Base-by-base conservation (phyloP, 768 basidiomycete species). In the Kwoniella dendrophila region DNA sequence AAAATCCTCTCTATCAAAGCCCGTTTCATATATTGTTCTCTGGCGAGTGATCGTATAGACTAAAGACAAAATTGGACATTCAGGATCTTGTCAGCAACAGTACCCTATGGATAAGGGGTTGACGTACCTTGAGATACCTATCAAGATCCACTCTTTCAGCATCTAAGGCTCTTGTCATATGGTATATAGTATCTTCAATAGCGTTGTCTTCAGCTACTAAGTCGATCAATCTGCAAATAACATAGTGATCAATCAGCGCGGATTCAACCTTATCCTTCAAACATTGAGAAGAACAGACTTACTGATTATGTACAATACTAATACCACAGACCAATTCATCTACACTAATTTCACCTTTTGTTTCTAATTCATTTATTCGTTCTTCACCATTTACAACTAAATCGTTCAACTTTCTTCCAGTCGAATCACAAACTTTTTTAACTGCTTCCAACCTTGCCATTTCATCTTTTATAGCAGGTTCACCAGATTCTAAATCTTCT, bases 171-270 rank as follows among this genome's bases (percentile, higher is more conserved):
- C 93, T 85, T 67, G 94, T 92, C 48, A 99, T 85, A 78, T 98
- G 93, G 81, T 97, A 99, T 62, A 96, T 89, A 47, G 95, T 95
- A 78, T 98, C 96, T 80, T 97, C 95, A 75, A 98, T 93, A 1
- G 95, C 92, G 72, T 92, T 93, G 79, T 98, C 96, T 79, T 99
- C 96, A n/a, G 96, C 94, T n/a, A 97, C 88, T 29, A 98, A 84
- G 75, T 97, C 90, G 69, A 97, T 87, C 24, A 99, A 82, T 80
- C 95, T 98, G 75, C 1, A 32, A 5, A 36, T 45, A 50, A 59
- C 30, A n/a, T n/a, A n/a, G n/a, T n/a, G n/a, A n/a, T n/a, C n/a
- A 29, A 56, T 43, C 20, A 47, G 1, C 51, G 7, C 8, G 27
- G 51, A 29, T 6, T 22, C 47, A 26, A n/a, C n/a, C n/a, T n/a